Percentiles rank a stretch among this genome's conserved stretches.
These are phyloP conservation scores for Solanum paucissectum DNA, from an alignment of 257 asterid species.

Conservation along the genomic window DNA sequence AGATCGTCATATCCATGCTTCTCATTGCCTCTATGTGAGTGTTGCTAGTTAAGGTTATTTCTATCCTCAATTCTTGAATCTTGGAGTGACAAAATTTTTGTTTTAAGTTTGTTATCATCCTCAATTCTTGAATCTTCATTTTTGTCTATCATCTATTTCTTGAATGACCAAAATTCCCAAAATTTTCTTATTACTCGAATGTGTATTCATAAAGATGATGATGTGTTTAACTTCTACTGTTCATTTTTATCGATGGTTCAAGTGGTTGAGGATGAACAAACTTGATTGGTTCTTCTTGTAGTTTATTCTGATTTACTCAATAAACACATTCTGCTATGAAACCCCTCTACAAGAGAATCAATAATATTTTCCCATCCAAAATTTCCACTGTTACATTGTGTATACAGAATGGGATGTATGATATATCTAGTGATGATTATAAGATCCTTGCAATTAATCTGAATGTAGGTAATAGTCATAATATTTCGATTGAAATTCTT, in stretches of 20 bases:
- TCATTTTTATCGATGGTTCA: too few species aligned
- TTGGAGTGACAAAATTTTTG: too few species aligned
- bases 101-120: background rate
- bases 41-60: background rate
- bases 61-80: background rate
- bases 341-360: background rate
- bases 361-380: background rate
- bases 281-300: background rate
- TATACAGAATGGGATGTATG: background rate
- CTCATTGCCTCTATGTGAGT: background rate
- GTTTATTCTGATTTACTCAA: background rate
- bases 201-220: too few species aligned
- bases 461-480: background rate
- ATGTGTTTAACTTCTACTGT: too few species aligned
- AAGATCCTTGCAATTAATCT: background rate
- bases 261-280: background rate
- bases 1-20: background rate
- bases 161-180: too few species aligned
- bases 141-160: too few species aligned
- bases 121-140: background rate
- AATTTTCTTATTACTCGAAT: too few species aligned
- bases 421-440: background rate
- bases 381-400: background rate
- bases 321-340: background rate
- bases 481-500: background rate